A percentile compares a stretch with the other conserved stretches of the same genome.
These are phyloP conservation scores for Nemophila menziesii DNA, from an alignment of 257 asterid genomes.

Conservation along the genomic window DNA sequence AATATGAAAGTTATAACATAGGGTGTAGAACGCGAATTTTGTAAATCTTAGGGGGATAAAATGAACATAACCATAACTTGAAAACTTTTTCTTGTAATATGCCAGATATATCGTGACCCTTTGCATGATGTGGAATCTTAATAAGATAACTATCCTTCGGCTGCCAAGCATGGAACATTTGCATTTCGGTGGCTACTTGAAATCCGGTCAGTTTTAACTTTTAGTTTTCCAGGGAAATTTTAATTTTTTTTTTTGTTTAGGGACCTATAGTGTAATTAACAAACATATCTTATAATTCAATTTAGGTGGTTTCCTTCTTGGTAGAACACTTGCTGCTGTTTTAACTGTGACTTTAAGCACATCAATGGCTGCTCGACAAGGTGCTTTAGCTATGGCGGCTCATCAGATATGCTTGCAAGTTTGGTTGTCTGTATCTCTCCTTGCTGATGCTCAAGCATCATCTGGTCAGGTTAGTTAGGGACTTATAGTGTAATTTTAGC, in stretches of 20 bases:
- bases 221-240: background rate
- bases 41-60: too few relatives aligned
- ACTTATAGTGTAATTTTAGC: background rate
- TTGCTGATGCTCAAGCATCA: conserved; percentile 33
- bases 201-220: conserved; percentile 23
- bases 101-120: conserved; percentile 34
- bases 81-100: conserved; percentile 1
- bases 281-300: background rate
- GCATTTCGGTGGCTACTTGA: conserved; percentile 26
- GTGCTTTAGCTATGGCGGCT: conserved; percentile 40
- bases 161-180: conserved; percentile 22
- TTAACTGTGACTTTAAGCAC: conserved; percentile 34
- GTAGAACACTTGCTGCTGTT: conserved; percentile 38
- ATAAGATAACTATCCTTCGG: conserved; percentile 21
- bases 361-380: conserved; percentile 40
- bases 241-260: too few relatives aligned
- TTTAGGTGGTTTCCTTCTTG: conserved; percentile 39
- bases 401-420: conserved; percentile 46
- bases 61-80: background rate
- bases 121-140: conserved; percentile 30
- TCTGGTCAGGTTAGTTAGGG: conserved; percentile 26
- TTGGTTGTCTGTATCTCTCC: conserved; percentile 38
- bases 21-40: too few relatives aligned
- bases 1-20: too few relatives aligned
- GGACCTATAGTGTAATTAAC: background rate